phyloP scores from a whole-genome alignment of 306 rosid species.

The Ochetophila trinervis region DNA sequence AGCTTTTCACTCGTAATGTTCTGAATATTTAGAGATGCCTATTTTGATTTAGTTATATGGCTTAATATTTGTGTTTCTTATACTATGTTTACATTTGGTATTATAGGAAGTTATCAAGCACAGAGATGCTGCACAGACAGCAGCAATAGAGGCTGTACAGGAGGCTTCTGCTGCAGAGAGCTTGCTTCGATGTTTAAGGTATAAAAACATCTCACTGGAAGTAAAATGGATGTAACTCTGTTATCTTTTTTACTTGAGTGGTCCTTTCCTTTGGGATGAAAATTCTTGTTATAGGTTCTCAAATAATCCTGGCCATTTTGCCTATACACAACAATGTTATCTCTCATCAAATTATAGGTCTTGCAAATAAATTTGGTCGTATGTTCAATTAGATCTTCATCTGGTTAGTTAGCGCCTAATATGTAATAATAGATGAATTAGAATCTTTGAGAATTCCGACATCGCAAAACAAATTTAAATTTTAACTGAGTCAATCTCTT shows the following conservation, averaged over 20 bases:
- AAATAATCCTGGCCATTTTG: background rate
- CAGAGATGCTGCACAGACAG: constrained; percentile 90
- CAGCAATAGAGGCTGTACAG: constrained; percentile 89
- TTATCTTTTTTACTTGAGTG: background rate
- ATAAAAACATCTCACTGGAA: background rate
- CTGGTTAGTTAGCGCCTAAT: background rate
- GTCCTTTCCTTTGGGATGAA: background rate
- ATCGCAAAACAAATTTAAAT: too few relatives aligned
- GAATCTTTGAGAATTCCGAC: too few relatives aligned
- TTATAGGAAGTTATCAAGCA: constrained; percentile 81
- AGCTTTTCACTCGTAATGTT: background rate
- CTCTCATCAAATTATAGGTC: too few relatives aligned
- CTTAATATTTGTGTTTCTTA: constrained; percentile 10
- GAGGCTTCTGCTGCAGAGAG: constrained; percentile 94
- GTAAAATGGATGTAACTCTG: background rate
- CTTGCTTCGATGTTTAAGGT: constrained; percentile 89
- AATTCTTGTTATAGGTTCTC: background rate
- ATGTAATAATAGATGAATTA: background rate
- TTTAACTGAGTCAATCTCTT: too few relatives aligned
- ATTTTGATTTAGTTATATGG: constrained; percentile 7
- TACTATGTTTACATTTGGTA: constrained; percentile 20
- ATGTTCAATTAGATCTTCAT: background rate
- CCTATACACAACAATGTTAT: background rate
- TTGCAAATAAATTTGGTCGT: too few relatives aligned
- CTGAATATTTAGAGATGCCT: background rate